phyloP scores from a whole-genome alignment of 345 rosid genomes.

The Kandelia obovata region DNA sequence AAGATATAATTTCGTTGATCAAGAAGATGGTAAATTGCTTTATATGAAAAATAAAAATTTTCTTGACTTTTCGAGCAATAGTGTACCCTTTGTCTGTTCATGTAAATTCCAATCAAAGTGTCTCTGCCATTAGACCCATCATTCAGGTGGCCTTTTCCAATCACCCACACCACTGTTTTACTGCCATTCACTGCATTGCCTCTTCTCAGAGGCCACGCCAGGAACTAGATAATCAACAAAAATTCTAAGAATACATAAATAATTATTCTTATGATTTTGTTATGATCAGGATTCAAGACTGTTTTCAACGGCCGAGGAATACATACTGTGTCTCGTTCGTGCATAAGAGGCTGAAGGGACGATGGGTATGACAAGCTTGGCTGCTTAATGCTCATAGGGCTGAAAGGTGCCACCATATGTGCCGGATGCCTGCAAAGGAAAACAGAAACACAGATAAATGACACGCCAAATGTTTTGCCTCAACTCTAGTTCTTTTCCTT shows the following conservation, averaged over 20 bases:
- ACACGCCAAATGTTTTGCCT: too few species aligned
- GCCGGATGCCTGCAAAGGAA: slow-evolving; percentile 39
- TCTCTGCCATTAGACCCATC: slow-evolving; percentile 52
- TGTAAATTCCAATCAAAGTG: slow-evolving; percentile 42
- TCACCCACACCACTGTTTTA: slow-evolving; percentile 73
- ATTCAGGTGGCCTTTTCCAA: slow-evolving; percentile 84
- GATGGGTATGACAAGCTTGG: slow-evolving; percentile 73
- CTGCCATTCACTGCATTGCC: slow-evolving; percentile 81
- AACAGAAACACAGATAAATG: background rate
- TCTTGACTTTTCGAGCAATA: background rate
- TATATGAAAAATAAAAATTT: too few species aligned
- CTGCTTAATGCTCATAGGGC: slow-evolving; percentile 44
- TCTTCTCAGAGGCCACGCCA: slow-evolving; percentile 87
- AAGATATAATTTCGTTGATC: too few species aligned
- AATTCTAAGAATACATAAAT: too few species aligned
- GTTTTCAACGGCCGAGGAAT: background rate
- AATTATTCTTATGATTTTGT: too few species aligned
- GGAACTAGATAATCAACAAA: slow-evolving; percentile 42
- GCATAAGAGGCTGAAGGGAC: slow-evolving; percentile 65
- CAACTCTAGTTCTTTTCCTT: too few species aligned
- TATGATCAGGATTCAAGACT: background rate
- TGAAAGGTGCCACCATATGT: slow-evolving; percentile 41
- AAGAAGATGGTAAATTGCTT: too few species aligned
- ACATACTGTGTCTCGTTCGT: slow-evolving; percentile 82
- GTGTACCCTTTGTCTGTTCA: slow-evolving; percentile 26